Evolutionary conservation across 306 rosid species (phyloP), one percentile per base, ranked within the genome.

Genomic region (Quercus variabilis): DNA sequence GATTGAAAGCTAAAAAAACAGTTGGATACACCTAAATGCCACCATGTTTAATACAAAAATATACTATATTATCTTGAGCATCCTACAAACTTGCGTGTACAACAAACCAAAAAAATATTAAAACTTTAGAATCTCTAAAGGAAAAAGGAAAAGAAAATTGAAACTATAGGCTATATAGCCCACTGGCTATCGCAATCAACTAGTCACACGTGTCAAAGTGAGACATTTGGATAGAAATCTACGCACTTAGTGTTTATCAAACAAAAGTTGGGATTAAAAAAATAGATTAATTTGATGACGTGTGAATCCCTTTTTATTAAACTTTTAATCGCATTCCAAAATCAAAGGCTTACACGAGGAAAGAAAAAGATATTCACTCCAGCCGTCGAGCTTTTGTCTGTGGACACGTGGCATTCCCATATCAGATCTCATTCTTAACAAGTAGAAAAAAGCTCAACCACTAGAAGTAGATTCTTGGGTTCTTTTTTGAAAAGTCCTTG

Each of bases 381-480:
- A 14, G 2, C 23, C 15, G 63, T 46, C 55, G 21, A 17, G 0
- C 25, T 18, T 71, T 51, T 71, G 19, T n/a, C 5, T 1, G 2
- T 0, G 23, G 1, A 71, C 74, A 81, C 74, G 81, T 76, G 81
- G 9, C 78, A 20, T 3, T 12, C 13, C 38, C 18, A 23, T 12
- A 15, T 8, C 17, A 49, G 15, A 20, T 63, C 69, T 35, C 57
- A 6, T 9, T 19, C 3, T 12, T 12, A 21, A 18, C 4, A 5
- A 15, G 73, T 49, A 12, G 49, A 63, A 4, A 31, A 62, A 71
- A 35, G 7, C 81, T 18, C 69, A 26, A 69, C 84, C 77, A 52
- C 58, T 62, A 62, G 76, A 46, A 28, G 55, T 31, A 62, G 74
- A 74, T 31, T 31, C 52, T 63, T 46, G 0, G 74, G 21, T n/a